phyloP scores from a whole-genome alignment of 2,329 filamentous ascomycete genomes.

The Penicillium sp. region DNA sequence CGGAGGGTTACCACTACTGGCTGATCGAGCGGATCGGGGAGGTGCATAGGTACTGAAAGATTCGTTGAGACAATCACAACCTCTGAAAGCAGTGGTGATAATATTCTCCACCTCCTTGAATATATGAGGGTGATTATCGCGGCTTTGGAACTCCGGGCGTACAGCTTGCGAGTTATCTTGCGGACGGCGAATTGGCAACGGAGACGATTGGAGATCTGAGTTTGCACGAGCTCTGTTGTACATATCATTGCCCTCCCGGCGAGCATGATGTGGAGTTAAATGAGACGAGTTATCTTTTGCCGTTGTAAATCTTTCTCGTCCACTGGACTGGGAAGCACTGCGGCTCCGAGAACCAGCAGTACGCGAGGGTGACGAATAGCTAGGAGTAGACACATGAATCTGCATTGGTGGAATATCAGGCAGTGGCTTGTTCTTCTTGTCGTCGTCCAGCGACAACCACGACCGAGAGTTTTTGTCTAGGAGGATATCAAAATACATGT shows the following conservation, averaged over 20 bases:
- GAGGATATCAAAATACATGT: constrained; percentile 48
- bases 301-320: constrained; percentile 15
- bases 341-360: constrained; percentile 23
- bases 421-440: constrained; percentile 7
- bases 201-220: constrained; percentile 28
- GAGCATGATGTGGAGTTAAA: constrained; percentile 16
- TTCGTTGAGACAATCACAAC: constrained; percentile 67
- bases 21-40: constrained; percentile 32
- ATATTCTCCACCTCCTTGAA: constrained; percentile 79
- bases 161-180: constrained; percentile 19
- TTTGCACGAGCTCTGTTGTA: constrained; percentile 27
- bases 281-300: constrained; percentile 18
- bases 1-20: constrained; percentile 45
- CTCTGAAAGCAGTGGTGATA: constrained; percentile 64
- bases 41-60: constrained; percentile 63
- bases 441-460: constrained; percentile 21
- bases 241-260: constrained; percentile 20
- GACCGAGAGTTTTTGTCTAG: constrained; percentile 28
- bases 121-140: constrained; percentile 47
- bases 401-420: constrained; percentile 17
- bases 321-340: constrained; percentile 28
- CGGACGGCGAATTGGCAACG: constrained; percentile 21
- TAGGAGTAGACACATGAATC: constrained; percentile 8
- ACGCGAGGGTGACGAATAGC: constrained; percentile 20
- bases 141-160: constrained; percentile 39